A percentile compares a stretch with the other conserved stretches of the same genome.
phyloP scores from a whole-genome alignment of 345 rosid genomes.

The Erodium maritimum region DNA sequence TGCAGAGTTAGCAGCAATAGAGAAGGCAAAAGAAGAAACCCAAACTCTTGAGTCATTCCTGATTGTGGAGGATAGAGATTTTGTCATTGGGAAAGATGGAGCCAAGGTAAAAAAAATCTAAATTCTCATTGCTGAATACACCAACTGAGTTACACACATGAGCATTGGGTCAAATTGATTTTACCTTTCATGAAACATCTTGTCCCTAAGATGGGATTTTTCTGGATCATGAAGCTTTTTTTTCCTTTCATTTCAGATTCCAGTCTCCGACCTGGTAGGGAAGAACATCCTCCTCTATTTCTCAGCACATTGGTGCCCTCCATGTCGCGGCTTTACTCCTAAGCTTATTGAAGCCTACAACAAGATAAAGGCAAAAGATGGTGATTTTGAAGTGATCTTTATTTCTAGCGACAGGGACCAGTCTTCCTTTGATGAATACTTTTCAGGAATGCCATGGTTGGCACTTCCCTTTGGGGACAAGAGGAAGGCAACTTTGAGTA shows the following conservation, averaged over 20 bases:
- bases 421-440: conserved; percentile 18
- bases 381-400: conserved; percentile 27
- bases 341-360: conserved; percentile 21
- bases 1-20: conserved; percentile 18
- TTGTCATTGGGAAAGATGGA: conserved; percentile 22
- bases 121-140: no score
- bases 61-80: conserved; percentile 19
- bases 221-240: no score
- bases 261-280: conserved; percentile 25
- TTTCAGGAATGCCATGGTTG: conserved; percentile 34
- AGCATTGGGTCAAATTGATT: no score
- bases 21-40: conserved; percentile 17
- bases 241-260: conserved; percentile 15
- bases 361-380: conserved; percentile 20
- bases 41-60: conserved; percentile 33
- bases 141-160: no score
- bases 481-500: conserved; percentile 21
- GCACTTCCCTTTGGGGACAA: conserved; percentile 33
- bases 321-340: conserved; percentile 33
- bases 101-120: conserved; percentile 14
- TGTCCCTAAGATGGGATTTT: no score
- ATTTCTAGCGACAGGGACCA: conserved; percentile 34
- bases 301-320: conserved; percentile 38
- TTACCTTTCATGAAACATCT: neutral
- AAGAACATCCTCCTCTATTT: conserved; percentile 34